Conservation (phyloP, 805 yeast genomes). For the Spencermartinsiella europaea region DNA sequence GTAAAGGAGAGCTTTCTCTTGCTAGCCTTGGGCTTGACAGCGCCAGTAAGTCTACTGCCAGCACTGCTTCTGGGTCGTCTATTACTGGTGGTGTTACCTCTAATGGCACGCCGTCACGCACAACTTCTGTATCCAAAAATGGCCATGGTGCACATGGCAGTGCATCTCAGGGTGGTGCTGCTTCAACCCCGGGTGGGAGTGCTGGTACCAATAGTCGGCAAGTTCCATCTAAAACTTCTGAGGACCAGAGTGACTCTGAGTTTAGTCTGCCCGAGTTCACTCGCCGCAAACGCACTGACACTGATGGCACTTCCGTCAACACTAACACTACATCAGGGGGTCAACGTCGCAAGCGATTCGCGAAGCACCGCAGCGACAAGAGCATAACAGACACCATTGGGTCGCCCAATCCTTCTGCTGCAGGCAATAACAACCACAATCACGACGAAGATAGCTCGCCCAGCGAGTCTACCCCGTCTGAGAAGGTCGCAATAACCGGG, state of each 20-base stretch:
- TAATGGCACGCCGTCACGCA: neutral
- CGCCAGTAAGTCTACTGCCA: conserved; percentile 1
- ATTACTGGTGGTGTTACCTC: neutral
- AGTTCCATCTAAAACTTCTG: neutral
- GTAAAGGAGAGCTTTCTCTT: conserved; percentile 31
- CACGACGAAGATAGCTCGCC: neutral
- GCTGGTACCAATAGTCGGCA: too few relatives aligned
- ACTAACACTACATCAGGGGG: neutral
- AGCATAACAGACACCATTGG: neutral
- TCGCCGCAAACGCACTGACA: neutral
- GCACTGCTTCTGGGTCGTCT: neutral
- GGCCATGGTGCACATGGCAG: neutral
- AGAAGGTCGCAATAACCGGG: conserved; percentile 14
- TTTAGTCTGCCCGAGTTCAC: neutral
- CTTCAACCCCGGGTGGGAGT: neutral
- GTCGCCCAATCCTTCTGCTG: neutral
- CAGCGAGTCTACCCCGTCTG: neutral
- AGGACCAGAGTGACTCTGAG: neutral
- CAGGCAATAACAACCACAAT: neutral
- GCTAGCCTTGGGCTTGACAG: conserved; percentile 21
- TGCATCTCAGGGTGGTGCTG: neutral
- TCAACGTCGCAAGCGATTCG: neutral
- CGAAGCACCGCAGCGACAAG: neutral
- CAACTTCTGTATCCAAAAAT: neutral
- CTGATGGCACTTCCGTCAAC: neutral